Percentiles rank a stretch among this genome's conserved stretches.
These are phyloP conservation scores for Kazachstania bromeliacearum DNA, from an alignment of 805 yeast species.

Conservation along the genomic window DNA sequence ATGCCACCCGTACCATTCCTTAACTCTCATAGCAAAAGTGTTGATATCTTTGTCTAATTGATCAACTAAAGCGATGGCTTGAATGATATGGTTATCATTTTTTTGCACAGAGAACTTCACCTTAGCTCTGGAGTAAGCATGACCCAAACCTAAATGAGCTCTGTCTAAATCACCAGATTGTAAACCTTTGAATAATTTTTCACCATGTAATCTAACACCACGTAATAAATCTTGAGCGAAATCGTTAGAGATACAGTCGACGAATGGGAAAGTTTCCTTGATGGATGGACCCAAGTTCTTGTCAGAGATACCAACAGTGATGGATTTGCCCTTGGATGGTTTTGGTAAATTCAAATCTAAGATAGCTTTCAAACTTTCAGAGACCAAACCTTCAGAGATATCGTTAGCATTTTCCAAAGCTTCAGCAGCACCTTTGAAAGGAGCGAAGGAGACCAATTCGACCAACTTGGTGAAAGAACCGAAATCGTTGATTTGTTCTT, in stretches of 20 bases:
- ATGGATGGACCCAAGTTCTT: slow-evolving; percentile 93
- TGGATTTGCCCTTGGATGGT: slow-evolving; percentile 52
- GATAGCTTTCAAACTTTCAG: slow-evolving; percentile 82
- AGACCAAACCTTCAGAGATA: slow-evolving; percentile 91
- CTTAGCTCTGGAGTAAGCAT: slow-evolving; percentile 97
- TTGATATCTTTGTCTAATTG: slow-evolving; percentile 97
- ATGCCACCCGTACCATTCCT: slow-evolving; percentile 99
- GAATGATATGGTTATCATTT: slow-evolving; percentile 98
- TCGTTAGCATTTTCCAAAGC: slow-evolving; percentile 98
- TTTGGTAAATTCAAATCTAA: slow-evolving; percentile 87
- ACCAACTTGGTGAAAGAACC: slow-evolving; percentile 84
- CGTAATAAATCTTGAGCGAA: slow-evolving; percentile 90
- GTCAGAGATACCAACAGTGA: slow-evolving; percentile 83
- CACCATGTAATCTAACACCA: slow-evolving; percentile 87
- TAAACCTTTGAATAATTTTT: slow-evolving; percentile 80
- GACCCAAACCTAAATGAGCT: slow-evolving; percentile 98
- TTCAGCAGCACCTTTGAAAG: slow-evolving; percentile 98
- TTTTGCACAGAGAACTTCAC: slow-evolving; percentile 98
- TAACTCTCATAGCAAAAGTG: slow-evolving; percentile 93
- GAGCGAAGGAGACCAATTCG: slow-evolving; percentile 91
- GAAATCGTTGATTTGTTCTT: slow-evolving; percentile 78
- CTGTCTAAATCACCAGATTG: slow-evolving; percentile 94
- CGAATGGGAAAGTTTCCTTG: slow-evolving; percentile 79
- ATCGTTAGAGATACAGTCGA: slow-evolving; percentile 86
- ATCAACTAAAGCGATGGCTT: slow-evolving; percentile 94